Evolutionary conservation across 225 moss, liverwort and hornwort genomes (phyloP).

Genomic region (Takakia lepidozioides): DNA sequence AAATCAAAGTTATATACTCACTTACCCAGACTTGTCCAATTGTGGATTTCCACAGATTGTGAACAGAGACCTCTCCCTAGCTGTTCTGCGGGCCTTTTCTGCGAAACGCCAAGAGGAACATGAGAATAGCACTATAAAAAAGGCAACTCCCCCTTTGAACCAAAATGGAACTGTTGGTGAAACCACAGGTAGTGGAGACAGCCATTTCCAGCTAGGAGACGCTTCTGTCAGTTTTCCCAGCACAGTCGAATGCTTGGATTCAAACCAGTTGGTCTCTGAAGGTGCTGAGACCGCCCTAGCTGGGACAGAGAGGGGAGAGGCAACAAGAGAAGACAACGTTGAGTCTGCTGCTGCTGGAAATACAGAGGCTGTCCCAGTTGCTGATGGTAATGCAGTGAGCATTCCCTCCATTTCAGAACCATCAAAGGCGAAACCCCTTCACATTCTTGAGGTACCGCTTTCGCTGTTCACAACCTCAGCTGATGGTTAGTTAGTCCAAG

Average conservation of each 20-base stretch:
- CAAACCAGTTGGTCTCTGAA: constrained; percentile 8
- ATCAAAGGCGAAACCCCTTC: constrained; percentile 44
- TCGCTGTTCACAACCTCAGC: too few species aligned
- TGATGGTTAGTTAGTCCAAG: too few species aligned
- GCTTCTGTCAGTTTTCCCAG: constrained; percentile 6
- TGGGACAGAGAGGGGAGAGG: constrained; percentile 12
- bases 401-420: too few species aligned
- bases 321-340: constrained; percentile 16
- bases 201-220: constrained; percentile 7
- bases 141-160: constrained; percentile 20
- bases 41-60: constrained; percentile 79
- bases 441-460: constrained; percentile 36
- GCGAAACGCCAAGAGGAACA: constrained; percentile 70
- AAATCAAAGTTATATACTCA: too few species aligned
- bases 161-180: neutral
- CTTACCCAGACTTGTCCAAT: too few species aligned
- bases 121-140: constrained; percentile 35
- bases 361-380: too few species aligned
- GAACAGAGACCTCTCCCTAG: constrained; percentile 89
- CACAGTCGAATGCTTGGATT: constrained; percentile 10
- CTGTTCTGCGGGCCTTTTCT: constrained; percentile 69
- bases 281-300: constrained; percentile 1
- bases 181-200: constrained; percentile 25
- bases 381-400: too few species aligned
- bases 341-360: constrained; percentile 20